Base-by-base conservation (phyloP, 192 early-diverging fungal genomes). In the Gamsiella multidivaricata region DNA sequence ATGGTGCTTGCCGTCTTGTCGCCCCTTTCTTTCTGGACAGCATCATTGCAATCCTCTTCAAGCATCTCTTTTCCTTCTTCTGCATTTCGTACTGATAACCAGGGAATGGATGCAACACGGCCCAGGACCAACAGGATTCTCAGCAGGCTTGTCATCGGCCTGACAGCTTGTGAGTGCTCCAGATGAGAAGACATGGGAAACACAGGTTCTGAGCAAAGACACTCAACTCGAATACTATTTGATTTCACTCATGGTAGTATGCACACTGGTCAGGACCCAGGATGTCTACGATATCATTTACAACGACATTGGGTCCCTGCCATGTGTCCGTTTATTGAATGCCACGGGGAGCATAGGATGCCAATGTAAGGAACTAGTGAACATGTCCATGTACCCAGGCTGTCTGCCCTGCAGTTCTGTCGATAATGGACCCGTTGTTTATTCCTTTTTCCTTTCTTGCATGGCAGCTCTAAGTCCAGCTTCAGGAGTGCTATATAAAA, bases 321-420 rank as follows among this genome's bases (percentile, higher is more conserved):
- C 87, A 1, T 90, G 90, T 66, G 73, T 88, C 18, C 81, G 90
- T 11, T 50, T 90, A 34, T 74, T 90, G 23, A 88, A 86, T 61
- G 82, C 86, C 4, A 82, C 85, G 17, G 85, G 83, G 22, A 63
- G 65, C 7, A 79, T 86, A 22, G 91, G 91, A 28, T 91, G 90
- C 58, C 85, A 87, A 65, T 69, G 90, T 89, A 83, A 61, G 65
- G 65, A 29, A 9, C 10, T 5, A 31, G 0, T 25, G 5, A 1
- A n/a, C n/a, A n/a, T n/a, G n/a, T 54, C 14, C 11, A 47, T 28
- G 1, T 31, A 29, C 20, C 18, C 15, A 42, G 42, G 8, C 10
- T 37, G 28, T 2, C 26, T 37, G 0, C 3, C 0, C 17, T 18
- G 31, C n/a, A n/a, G n/a, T n/a, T n/a, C n/a, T n/a, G n/a, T n/a